phyloP scores from a whole-genome alignment of 352 stramenopile species.

The Hyaloperonospora brassicae region DNA sequence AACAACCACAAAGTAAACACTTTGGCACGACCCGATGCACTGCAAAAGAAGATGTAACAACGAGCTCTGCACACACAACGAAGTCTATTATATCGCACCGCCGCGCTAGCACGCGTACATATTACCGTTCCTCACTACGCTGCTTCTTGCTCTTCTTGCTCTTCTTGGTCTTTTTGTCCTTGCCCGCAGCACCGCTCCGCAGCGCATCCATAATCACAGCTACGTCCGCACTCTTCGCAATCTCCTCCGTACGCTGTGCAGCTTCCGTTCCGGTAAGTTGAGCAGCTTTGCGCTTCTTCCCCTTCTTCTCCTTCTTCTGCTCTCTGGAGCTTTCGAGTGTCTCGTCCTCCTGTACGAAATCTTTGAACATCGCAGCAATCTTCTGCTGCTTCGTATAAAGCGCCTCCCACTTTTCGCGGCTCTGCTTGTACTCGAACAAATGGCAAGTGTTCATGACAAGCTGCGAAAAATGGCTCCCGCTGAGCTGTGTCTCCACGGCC shows the following conservation, averaged over 20 bases:
- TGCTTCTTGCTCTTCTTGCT: constrained; percentile 44
- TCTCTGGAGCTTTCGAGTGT: constrained; percentile 10
- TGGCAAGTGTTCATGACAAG: constrained; percentile 76
- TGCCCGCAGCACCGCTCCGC: constrained; percentile 24
- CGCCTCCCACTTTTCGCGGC: constrained; percentile 66
- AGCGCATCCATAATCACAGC: constrained; percentile 60
- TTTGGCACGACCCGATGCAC: too few relatives aligned
- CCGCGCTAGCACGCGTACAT: constrained; percentile 3
- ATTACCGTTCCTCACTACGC: constrained; percentile 19
- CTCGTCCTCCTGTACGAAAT: constrained; percentile 43
- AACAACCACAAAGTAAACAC: too few relatives aligned
- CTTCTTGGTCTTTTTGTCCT: constrained; percentile 39
- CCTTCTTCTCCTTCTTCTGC: constrained; percentile 34
- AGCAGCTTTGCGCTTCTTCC: constrained; percentile 38
- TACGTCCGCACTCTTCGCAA: constrained; percentile 44
- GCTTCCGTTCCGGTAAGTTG: constrained; percentile 20
- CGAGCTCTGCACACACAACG: neutral
- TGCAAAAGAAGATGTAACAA: too few relatives aligned
- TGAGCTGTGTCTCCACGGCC: constrained; percentile 59
- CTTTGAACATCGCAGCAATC: constrained; percentile 71
- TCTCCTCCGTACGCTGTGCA: constrained; percentile 27
- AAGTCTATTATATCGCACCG: constrained; percentile 4
- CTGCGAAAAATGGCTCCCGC: constrained; percentile 73
- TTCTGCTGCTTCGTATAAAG: constrained; percentile 76
- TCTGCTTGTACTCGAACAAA: constrained; percentile 74